Base-by-base conservation (phyloP, 2,329 filamentous ascomycete species). In the Atkinsonella texensis region DNA sequence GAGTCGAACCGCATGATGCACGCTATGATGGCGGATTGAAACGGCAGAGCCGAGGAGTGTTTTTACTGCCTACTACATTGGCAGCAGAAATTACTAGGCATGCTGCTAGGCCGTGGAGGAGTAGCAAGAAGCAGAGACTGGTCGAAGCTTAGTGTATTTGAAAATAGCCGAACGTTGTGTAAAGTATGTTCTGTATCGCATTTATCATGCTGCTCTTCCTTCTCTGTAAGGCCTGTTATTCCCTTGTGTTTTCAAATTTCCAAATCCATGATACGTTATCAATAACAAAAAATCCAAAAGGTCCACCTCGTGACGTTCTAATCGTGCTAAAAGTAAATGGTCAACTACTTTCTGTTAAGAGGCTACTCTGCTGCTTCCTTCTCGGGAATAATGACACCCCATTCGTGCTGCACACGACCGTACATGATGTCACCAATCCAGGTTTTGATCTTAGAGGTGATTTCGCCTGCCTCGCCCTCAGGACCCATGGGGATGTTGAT, bases 361-460 rank as follows among this genome's bases (percentile, higher is more conserved):
- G 40, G 11, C 28, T 4, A 18, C n/a, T n/a, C 49, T 48, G 51
- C 61, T 65, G 70, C n/a, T 62, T 71, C 60, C 61, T 81, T 76
- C 66, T 86, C 81, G 49, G 79, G 71, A 38, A 89, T 74, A 38
- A 85, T 74, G 51, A 87, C 76, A 38, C 78, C 82, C 84, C 85
- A 89, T 46, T 78, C 70, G 64, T 89, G 84, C 53, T 82, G 62
- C 61, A 76, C 79, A 53, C 76, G 76, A 54, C 85, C 85, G 65
- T 84, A 89, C 82, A 87, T 88, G 68, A 89, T 87, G 57, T 84
- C 80, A 56, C 74, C 72, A 56, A 89, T 70, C 77, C 78, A 84
- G 39, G 68, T 68, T 74, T 87, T 89, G 65, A 89, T 70, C 65
- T 73, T 72, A 59, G 67, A 61, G n/a, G 81, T 82, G 60, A 81